These are phyloP conservation scores for Leptographium flavum DNA, from an alignment of 2,329 filamentous ascomycete species.

Conservation along the genomic window DNA sequence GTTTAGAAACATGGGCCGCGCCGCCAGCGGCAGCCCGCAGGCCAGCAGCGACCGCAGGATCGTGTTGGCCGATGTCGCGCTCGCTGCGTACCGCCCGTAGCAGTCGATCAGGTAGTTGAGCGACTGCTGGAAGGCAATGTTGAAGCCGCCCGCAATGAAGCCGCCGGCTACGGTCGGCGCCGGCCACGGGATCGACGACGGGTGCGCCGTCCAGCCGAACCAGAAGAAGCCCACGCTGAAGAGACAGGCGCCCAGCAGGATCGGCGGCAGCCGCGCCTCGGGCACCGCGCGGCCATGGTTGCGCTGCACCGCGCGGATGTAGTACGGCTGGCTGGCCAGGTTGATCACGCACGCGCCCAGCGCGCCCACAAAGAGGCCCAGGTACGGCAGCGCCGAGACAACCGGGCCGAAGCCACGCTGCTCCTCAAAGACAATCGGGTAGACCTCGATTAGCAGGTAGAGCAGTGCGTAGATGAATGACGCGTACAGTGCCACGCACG, in stretches of 20 bases:
- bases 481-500: slow-evolving; percentile 25
- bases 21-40: slow-evolving; percentile 45
- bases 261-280: slow-evolving; percentile 27
- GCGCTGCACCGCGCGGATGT: slow-evolving; percentile 23
- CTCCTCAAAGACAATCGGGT: slow-evolving; percentile 34
- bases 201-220: slow-evolving; percentile 12
- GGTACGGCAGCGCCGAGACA: slow-evolving; percentile 44
- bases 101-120: slow-evolving; percentile 39
- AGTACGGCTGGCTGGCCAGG: slow-evolving; percentile 26
- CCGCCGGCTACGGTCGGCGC: slow-evolving; percentile 9
- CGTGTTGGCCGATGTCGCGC: slow-evolving; percentile 49
- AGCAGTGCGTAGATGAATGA: slow-evolving; percentile 41
- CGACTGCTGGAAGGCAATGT: slow-evolving; percentile 31
- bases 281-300: slow-evolving; percentile 18
- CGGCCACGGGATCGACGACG: slow-evolving; percentile 6
- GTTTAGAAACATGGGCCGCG: slow-evolving; percentile 42
- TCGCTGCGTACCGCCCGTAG: slow-evolving; percentile 44
- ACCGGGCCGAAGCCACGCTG: slow-evolving; percentile 41
- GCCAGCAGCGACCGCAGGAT: slow-evolving; percentile 42
- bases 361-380: slow-evolving; percentile 30
- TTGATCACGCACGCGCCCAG: slow-evolving; percentile 38
- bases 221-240: slow-evolving; percentile 27
- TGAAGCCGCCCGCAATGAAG: slow-evolving; percentile 30
- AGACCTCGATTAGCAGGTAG: slow-evolving; percentile 42
- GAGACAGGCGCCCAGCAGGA: slow-evolving; percentile 27